Base-by-base conservation (phyloP, 73 alveolate species). In the Blepharisma japonicum region DNA sequence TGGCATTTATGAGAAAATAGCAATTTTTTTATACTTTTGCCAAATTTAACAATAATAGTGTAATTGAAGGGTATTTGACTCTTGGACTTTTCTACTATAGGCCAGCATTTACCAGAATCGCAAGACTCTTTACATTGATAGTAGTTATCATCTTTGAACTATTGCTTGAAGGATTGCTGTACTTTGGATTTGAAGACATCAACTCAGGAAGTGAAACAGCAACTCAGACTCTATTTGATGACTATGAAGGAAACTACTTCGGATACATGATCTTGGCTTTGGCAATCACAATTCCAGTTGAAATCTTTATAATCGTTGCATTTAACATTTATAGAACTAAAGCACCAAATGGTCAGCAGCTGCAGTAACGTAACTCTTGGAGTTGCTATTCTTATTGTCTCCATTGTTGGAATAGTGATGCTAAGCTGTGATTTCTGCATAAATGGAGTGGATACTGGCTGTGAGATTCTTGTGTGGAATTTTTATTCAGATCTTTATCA, bases 31-130 rank as follows among this genome's bases (percentile, higher is more conserved):
- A n/a, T n/a, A n/a, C n/a, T n/a, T n/a, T n/a, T n/a, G n/a, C n/a
- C n/a, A n/a, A n/a, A n/a, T n/a, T n/a, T n/a, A n/a, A n/a, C n/a
- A n/a, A n/a, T n/a, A n/a, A n/a, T n/a, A n/a, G n/a, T n/a, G n/a
- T 56, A 14, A 14, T 56, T 56, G 72, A 56, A 56, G 72, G 72
- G 42, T 38, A 56, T 56, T 38, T 56, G 9, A 20, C 42, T 14
- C 18, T 56, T 56, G 72, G 72, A 8, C 18, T 56, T 7, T 8
- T 20, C 18, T 7, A 7, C 18, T 14, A 6, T 56, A 8, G 45
- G 9, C 7, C 25, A 9, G 45, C 7, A 7, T 56, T 56, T 38
- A 56, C 25, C 6, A 8, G 72, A 8, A 7, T 56, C 9, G 45
- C 6, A 9, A 7, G 72, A 56, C 7, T 56, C 72, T 6, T 7